phyloP scores from a whole-genome alignment of 2,329 filamentous ascomycete species.

The Nothomitra cinnamomea region DNA sequence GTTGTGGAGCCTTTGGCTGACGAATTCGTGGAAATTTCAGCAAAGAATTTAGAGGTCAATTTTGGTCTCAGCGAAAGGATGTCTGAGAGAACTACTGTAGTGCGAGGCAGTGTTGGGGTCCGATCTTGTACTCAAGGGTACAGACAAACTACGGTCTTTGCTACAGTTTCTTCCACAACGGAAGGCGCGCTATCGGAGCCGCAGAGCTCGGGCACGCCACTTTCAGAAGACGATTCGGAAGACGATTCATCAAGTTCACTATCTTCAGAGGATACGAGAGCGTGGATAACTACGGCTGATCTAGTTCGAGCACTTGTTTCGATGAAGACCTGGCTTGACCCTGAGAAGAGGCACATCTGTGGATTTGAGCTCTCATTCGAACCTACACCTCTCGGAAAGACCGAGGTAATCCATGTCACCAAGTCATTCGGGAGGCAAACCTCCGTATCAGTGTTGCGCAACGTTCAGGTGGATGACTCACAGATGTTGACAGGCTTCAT shows the following conservation, averaged over 20 bases:
- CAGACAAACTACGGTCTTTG: conserved; percentile 10
- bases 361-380: conserved; percentile 1
- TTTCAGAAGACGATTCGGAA: background rate
- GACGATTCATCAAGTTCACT: background rate
- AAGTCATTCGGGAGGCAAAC: conserved; percentile 2
- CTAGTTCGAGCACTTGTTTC: background rate
- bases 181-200: background rate
- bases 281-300: background rate
- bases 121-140: conserved; percentile 11
- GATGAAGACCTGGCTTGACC: conserved; percentile 3
- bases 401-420: background rate
- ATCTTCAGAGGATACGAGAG: background rate
- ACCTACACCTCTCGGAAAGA: background rate
- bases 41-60: background rate
- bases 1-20: conserved; percentile 15
- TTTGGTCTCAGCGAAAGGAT: conserved; percentile 2
- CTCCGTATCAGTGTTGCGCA: background rate
- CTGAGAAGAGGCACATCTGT: background rate
- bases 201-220: background rate
- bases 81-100: conserved; percentile 10
- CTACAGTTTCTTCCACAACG: background rate
- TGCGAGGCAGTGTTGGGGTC: conserved; percentile 11
- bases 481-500: conserved; percentile 3
- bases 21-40: conserved; percentile 12
- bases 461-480: background rate